A percentile compares a stretch with the other conserved stretches of the same genome.
These are phyloP conservation scores for Apiospora saccharicola DNA, from an alignment of 2,329 filamentous ascomycete genomes.

Conservation along the genomic window DNA sequence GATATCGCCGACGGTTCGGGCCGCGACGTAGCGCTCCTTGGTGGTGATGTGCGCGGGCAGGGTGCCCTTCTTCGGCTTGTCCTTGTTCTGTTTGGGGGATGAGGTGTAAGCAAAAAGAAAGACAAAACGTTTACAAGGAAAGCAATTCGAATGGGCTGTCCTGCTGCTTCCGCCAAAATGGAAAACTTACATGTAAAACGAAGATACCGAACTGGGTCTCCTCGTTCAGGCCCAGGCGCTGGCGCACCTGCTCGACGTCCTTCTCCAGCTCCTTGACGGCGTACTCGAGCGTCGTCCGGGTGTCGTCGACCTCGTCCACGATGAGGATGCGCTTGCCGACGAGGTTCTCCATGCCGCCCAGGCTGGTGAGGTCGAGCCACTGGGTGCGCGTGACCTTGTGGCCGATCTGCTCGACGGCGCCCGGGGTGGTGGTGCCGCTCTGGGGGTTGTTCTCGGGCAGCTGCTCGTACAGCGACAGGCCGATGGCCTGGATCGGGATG, in stretches of 20 bases:
- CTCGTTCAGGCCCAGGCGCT: constrained; percentile 71
- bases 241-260: constrained; percentile 84
- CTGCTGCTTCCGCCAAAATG: not conserved
- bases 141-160: not conserved
- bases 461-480: constrained; percentile 93
- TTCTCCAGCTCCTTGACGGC: constrained; percentile 82
- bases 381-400: constrained; percentile 97
- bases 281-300: constrained; percentile 81
- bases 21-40: constrained; percentile 79
- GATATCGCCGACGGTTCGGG: constrained; percentile 87
- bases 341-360: constrained; percentile 77
- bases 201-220: constrained; percentile 94
- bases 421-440: constrained; percentile 47
- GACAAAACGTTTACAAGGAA: constrained; percentile 23
- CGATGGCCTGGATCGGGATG: constrained; percentile 99
- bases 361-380: constrained; percentile 85
- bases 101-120: constrained; percentile 19
- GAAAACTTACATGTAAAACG: constrained; percentile 77
- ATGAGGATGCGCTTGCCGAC: constrained; percentile 85
- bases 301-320: constrained; percentile 88
- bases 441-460: constrained; percentile 66
- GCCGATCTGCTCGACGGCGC: constrained; percentile 76
- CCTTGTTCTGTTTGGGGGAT: constrained; percentile 77
- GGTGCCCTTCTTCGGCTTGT: constrained; percentile 92
- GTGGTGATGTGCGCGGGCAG: constrained; percentile 81